Evolutionary conservation across 2,329 filamentous ascomycete species (phyloP).

Genomic region (Botrytis aclada): DNA sequence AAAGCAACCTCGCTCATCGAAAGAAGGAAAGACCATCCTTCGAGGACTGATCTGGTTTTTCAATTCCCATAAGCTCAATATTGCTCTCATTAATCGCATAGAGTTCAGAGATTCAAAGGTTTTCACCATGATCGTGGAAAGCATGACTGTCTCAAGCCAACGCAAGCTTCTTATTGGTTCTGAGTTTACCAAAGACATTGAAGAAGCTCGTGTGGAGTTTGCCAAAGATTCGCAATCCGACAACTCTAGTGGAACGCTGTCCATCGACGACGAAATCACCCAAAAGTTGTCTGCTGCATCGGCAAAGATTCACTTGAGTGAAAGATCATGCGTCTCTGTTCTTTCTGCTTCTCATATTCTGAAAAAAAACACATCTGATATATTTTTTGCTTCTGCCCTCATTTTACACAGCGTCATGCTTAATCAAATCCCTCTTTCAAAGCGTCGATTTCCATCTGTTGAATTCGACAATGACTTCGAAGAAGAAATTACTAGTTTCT

Average conservation of each 20-base stretch:
- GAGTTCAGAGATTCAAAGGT: conserved; percentile 54
- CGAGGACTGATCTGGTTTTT: conserved; percentile 52
- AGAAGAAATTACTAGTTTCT: conserved; percentile 40
- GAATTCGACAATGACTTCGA: conserved; percentile 37
- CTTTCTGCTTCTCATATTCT: conserved; percentile 37
- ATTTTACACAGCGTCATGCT: conserved; percentile 45
- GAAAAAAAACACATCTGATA: conserved; percentile 32
- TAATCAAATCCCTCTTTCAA: conserved; percentile 41
- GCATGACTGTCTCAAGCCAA: conserved; percentile 27
- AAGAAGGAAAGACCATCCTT: conserved; percentile 36
- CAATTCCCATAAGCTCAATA: conserved; percentile 54
- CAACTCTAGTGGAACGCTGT: background rate
- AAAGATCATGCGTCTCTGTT: conserved; percentile 35
- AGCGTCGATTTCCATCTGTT: conserved; percentile 40
- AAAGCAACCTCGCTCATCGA: background rate
- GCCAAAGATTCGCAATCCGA: conserved; percentile 11
- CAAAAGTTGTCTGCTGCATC: conserved; percentile 25
- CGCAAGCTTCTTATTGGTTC: conserved; percentile 23
- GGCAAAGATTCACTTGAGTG: conserved; percentile 36
- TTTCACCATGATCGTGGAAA: conserved; percentile 49
- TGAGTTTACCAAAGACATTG: conserved; percentile 23
- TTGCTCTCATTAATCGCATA: conserved; percentile 61
- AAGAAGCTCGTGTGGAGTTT: conserved; percentile 21
- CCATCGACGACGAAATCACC: conserved; percentile 19
- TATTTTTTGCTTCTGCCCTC: conserved; percentile 40